A percentile compares a stretch with the other conserved stretches of the same genome.
phyloP scores from a whole-genome alignment of 2,329 filamentous ascomycete genomes.

The Xylariaceae sp. region DNA sequence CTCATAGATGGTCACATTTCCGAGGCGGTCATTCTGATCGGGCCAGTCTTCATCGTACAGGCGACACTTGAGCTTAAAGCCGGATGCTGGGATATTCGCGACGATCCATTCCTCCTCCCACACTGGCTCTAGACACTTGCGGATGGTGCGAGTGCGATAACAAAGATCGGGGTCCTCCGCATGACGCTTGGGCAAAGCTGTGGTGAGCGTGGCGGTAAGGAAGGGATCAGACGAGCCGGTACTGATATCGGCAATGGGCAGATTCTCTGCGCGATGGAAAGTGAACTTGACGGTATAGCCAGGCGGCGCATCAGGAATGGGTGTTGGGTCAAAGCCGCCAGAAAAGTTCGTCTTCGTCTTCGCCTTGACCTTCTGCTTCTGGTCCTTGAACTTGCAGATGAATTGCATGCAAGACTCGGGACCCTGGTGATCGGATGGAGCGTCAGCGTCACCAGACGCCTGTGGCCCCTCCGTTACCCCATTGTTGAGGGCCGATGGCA shows the following conservation, averaged over 20 bases:
- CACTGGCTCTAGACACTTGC: slow-evolving; percentile 64
- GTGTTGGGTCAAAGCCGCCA: slow-evolving; percentile 76
- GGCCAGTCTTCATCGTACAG: slow-evolving; percentile 86
- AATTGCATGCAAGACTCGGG: slow-evolving; percentile 22
- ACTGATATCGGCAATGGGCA: slow-evolving; percentile 76
- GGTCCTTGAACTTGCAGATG: slow-evolving; percentile 34
- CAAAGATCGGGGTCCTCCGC: slow-evolving; percentile 76
- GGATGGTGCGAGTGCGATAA: slow-evolving; percentile 71
- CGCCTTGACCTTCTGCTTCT: slow-evolving; percentile 37
- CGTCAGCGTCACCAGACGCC: slow-evolving; percentile 13
- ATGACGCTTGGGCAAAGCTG: slow-evolving; percentile 66
- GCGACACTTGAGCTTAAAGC: slow-evolving; percentile 79
- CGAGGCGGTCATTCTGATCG: slow-evolving; percentile 81
- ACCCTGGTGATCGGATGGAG: slow-evolving; percentile 10
- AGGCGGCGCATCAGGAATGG: slow-evolving; percentile 65
- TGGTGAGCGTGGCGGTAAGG: slow-evolving; percentile 68
- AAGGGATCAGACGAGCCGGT: slow-evolving; percentile 79
- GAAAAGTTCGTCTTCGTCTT: slow-evolving; percentile 49
- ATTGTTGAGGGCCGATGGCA: slow-evolving; percentile 11
- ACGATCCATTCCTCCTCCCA: slow-evolving; percentile 89
- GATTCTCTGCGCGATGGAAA: slow-evolving; percentile 73
- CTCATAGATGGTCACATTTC: slow-evolving; percentile 72
- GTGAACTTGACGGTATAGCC: slow-evolving; percentile 83
- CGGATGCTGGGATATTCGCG: slow-evolving; percentile 73
- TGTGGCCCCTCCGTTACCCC: slow-evolving; percentile 35